Conservation (phyloP, 768 basidiomycete species). For the Trametes maxima region DNA sequence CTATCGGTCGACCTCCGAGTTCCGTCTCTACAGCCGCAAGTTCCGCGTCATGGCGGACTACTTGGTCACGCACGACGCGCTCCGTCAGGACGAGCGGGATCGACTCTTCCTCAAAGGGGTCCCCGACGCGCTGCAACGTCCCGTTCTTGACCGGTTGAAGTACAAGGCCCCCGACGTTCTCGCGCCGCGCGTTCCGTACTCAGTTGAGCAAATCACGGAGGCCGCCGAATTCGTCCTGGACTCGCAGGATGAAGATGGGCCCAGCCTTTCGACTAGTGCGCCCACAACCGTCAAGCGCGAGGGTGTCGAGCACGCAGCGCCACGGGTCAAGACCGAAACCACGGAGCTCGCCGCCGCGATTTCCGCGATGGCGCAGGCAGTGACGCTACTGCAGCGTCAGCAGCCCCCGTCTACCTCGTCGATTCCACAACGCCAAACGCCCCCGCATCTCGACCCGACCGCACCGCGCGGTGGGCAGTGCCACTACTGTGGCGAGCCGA, state of each 20-base stretch:
- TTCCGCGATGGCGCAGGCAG: neutral
- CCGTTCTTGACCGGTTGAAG: conserved; percentile 18
- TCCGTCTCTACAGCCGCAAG: conserved; percentile 24
- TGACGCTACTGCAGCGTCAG: neutral
- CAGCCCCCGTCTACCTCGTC: neutral
- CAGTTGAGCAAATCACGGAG: conserved; percentile 24
- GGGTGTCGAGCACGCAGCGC: neutral
- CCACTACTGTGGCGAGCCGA: conserved; percentile 29
- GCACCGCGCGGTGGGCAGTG: neutral
- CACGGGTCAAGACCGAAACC: neutral
- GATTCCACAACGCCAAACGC: neutral
- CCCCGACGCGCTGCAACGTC: neutral
- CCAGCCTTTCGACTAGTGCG: neutral
- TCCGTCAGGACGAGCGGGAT: conserved; percentile 27
- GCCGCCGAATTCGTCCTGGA: conserved; percentile 26
- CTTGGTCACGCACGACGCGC: conserved; percentile 21
- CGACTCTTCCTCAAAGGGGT: conserved; percentile 27
- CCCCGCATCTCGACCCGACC: neutral
- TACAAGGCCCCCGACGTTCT: conserved; percentile 27
- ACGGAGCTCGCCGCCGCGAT: neutral
- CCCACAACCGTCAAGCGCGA: neutral
- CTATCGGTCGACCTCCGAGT: neutral
- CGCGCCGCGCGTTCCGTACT: conserved; percentile 32
- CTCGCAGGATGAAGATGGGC: neutral
- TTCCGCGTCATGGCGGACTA: conserved; percentile 26